Conservation (phyloP, 2,329 filamentous ascomycete species). For the Arthroderma uncinatum region DNA sequence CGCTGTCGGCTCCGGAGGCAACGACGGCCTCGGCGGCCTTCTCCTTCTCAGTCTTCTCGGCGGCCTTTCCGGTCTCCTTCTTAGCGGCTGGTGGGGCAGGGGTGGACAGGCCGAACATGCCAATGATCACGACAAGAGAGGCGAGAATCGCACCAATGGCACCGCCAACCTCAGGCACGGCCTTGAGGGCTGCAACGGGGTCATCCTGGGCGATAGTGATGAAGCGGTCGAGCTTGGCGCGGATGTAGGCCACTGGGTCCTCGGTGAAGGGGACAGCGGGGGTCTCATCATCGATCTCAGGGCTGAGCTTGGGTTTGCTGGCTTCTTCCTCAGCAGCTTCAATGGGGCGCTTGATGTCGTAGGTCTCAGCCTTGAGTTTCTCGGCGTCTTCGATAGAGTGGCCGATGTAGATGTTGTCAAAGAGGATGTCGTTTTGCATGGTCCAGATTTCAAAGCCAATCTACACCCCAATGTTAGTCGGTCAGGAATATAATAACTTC, state of each 20-base stretch:
- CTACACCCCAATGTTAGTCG: slow-evolving; percentile 34
- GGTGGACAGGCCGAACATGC: slow-evolving; percentile 52
- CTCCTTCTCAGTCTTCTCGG: slow-evolving; percentile 44
- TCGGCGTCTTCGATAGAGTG: slow-evolving; percentile 90
- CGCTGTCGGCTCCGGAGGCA: slow-evolving; percentile 57
- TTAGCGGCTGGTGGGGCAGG: slow-evolving; percentile 56
- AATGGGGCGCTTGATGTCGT: slow-evolving; percentile 71
- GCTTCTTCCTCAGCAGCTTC: slow-evolving; percentile 73
- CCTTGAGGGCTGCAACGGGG: slow-evolving; percentile 72
- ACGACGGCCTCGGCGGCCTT: slow-evolving; percentile 46
- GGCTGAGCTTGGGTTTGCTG: slow-evolving; percentile 59
- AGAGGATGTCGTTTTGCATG: slow-evolving; percentile 97
- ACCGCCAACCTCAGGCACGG: slow-evolving; percentile 82
- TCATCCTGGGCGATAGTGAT: slow-evolving; percentile 70
- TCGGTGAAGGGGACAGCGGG: slow-evolving; percentile 72
- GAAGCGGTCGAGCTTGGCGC: slow-evolving; percentile 91
- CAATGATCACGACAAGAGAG: slow-evolving; percentile 58
- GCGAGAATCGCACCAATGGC: slow-evolving; percentile 61
- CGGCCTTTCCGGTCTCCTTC: slow-evolving; percentile 61
- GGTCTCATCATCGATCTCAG: slow-evolving; percentile 50
- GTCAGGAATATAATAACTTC: neutral
- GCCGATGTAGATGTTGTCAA: slow-evolving; percentile 99
- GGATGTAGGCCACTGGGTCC: slow-evolving; percentile 75
- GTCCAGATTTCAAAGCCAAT: slow-evolving; percentile 99
- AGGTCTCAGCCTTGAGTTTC: slow-evolving; percentile 80